phyloP scores from a whole-genome alignment of 2,329 filamentous ascomycete species.

The Fusarium hostae region DNA sequence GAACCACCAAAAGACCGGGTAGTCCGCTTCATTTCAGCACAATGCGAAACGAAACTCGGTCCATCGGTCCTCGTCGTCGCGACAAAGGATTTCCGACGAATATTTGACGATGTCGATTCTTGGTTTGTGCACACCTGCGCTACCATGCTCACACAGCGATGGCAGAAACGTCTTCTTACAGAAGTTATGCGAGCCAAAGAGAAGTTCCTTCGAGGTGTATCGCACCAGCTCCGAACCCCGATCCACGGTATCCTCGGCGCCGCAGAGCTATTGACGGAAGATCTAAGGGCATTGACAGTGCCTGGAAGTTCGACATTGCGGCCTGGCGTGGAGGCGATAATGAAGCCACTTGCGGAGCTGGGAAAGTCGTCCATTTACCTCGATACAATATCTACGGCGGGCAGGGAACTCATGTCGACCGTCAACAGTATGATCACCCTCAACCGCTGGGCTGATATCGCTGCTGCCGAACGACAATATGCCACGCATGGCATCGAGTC shows the following conservation, averaged over 20 bases:
- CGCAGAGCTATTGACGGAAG: conserved; percentile 54
- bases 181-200: conserved; percentile 58
- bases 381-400: conserved; percentile 53
- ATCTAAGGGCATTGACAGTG: conserved; percentile 45
- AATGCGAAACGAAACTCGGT: conserved; percentile 48
- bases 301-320: background rate
- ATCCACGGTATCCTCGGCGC: conserved; percentile 58
- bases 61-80: conserved; percentile 52
- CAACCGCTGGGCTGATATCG: conserved; percentile 53
- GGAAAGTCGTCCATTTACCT: conserved; percentile 34
- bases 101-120: conserved; percentile 60
- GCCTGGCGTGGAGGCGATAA: background rate
- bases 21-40: conserved; percentile 52
- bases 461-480: conserved; percentile 45
- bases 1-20: conserved; percentile 43
- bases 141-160: conserved; percentile 50
- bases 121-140: conserved; percentile 58
- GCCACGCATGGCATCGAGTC: conserved; percentile 33
- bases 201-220: conserved; percentile 57
- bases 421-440: conserved; percentile 58
- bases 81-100: conserved; percentile 54
- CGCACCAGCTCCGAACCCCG: conserved; percentile 59
- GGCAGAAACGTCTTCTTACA: conserved; percentile 52
- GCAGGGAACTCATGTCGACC: conserved; percentile 56
- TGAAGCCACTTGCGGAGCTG: conserved; percentile 4